Percentiles rank a stretch among this genome's conserved stretches.
phyloP scores from a whole-genome alignment of 1,284 basidiomycete species.

The Puccinia horiana region DNA sequence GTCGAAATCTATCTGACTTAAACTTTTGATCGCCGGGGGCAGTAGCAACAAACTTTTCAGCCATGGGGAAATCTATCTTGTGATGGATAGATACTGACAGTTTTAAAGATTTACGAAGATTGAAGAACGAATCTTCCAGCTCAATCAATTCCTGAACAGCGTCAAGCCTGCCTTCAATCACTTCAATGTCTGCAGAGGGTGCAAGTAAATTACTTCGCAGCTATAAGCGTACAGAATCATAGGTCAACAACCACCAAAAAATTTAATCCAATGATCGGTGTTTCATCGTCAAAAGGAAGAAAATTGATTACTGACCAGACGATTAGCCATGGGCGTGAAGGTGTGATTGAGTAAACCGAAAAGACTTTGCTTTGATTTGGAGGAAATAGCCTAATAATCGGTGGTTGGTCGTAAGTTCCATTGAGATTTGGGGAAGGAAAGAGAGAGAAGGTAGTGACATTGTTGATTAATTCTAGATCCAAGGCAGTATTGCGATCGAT shows the following conservation, averaged over 20 bases:
- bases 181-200: constrained; percentile 42
- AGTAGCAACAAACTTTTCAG: neutral
- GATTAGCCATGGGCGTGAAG: constrained; percentile 45
- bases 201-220: constrained; percentile 45
- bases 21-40: neutral
- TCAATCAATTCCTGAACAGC: constrained; percentile 46
- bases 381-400: constrained; percentile 32
- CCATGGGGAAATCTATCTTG: neutral
- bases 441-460: constrained; percentile 21
- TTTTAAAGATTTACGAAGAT: constrained; percentile 44
- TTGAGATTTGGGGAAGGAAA: neutral
- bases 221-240: constrained; percentile 27
- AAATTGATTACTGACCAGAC: constrained; percentile 15
- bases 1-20: constrained; percentile 46
- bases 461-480: constrained; percentile 45
- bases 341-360: constrained; percentile 45
- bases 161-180: constrained; percentile 42
- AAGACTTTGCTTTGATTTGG: constrained; percentile 37
- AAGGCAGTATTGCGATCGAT: constrained; percentile 38
- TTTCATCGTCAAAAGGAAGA: neutral
- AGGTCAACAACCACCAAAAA: neutral
- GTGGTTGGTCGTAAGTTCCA: neutral
- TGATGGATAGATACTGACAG: constrained; percentile 15
- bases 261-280: neutral
- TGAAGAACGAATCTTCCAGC: constrained; percentile 33